phyloP scores from a whole-genome alignment of 31 red algal species.

The Pterothamnion heteromorphum region DNA sequence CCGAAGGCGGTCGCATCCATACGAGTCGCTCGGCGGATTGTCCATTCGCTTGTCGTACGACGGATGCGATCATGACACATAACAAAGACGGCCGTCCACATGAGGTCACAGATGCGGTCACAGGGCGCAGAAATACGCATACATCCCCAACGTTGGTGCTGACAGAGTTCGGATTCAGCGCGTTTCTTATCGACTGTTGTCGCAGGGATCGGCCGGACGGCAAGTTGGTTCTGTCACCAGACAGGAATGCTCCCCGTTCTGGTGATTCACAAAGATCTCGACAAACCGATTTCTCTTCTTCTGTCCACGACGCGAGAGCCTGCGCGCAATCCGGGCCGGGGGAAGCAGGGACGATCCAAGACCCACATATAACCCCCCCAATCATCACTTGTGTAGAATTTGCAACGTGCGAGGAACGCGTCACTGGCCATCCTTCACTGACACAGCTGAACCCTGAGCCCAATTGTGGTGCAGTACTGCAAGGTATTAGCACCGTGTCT shows the following conservation, averaged over 20 bases:
- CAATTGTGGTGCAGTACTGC: not conserved
- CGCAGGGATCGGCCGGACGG: not conserved
- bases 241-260: not conserved
- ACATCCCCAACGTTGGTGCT: not conserved
- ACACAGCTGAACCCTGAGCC: not conserved
- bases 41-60: not conserved
- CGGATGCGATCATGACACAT: not conserved
- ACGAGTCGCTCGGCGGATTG: not conserved
- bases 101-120: not conserved
- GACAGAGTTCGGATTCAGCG: not conserved
- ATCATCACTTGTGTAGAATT: not conserved
- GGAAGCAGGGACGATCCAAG: not conserved
- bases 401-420: not conserved
- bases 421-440: not conserved
- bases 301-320: not conserved
- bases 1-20: not conserved
- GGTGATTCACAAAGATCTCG: not conserved
- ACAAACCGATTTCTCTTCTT: not conserved
- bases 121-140: not conserved
- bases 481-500: not conserved
- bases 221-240: not conserved
- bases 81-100: not conserved
- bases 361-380: not conserved
- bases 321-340: not conserved
- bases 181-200: not conserved